A percentile compares a stretch with the other conserved stretches of the same genome.
phyloP scores from a whole-genome alignment of 2,329 filamentous ascomycete genomes.

The Volutella citrinella region DNA sequence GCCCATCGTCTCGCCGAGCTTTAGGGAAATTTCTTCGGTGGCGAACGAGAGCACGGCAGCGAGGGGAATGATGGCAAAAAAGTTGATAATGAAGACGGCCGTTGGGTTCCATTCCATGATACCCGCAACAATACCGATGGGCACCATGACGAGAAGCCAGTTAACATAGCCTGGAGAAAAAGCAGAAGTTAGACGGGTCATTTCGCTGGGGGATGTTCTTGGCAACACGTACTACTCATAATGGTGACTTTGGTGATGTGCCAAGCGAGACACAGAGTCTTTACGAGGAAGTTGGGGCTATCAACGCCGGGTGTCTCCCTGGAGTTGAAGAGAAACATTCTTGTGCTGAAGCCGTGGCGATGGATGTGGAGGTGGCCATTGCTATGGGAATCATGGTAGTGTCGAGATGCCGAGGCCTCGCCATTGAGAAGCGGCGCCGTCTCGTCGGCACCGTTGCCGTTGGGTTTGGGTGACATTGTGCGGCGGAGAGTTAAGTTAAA shows the following conservation, averaged over 20 bases:
- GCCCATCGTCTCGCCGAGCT: slow-evolving; percentile 70
- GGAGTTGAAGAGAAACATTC: slow-evolving; percentile 47
- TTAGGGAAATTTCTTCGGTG: slow-evolving; percentile 71
- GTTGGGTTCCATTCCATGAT: slow-evolving; percentile 60
- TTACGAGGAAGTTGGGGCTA: slow-evolving; percentile 43
- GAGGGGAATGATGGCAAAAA: slow-evolving; percentile 75
- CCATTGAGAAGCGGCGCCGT: slow-evolving; percentile 42
- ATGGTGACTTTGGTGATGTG: slow-evolving; percentile 57
- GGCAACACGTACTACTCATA: slow-evolving; percentile 51
- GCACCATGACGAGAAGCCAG: slow-evolving; percentile 69
- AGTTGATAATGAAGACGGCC: slow-evolving; percentile 73
- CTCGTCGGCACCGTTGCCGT: slow-evolving; percentile 30
- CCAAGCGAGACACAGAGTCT: slow-evolving; percentile 47
- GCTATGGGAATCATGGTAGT: slow-evolving; percentile 13
- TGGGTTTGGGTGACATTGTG: slow-evolving; percentile 30
- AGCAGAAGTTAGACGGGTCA: slow-evolving; percentile 7
- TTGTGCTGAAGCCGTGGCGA: slow-evolving; percentile 20
- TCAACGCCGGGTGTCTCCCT: slow-evolving; percentile 51
- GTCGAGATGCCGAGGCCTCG: slow-evolving; percentile 27
- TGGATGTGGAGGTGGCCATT: slow-evolving; percentile 22
- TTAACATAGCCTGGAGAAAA: slow-evolving; percentile 56
- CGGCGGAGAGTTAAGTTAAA: slow-evolving; percentile 25
- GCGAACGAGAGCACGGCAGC: slow-evolving; percentile 73
- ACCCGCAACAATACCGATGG: slow-evolving; percentile 68
- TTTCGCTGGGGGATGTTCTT: no score